Base-by-base conservation (phyloP, 2,329 filamentous ascomycete species). In the Trichophyton simii region DNA sequence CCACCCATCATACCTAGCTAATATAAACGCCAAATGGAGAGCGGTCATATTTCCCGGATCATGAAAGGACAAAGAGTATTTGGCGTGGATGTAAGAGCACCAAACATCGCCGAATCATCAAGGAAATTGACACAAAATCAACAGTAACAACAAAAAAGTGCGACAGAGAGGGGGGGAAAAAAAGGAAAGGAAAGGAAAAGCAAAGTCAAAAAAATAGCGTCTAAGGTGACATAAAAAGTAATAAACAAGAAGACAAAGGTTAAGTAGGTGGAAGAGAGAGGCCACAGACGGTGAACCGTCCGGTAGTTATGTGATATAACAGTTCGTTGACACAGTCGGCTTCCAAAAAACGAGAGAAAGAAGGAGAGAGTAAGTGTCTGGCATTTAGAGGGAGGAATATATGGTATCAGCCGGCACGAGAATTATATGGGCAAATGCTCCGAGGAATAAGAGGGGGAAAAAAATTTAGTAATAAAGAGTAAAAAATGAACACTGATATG, bases 171-270 rank as follows among this genome's bases (percentile, higher is more conserved):
- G 25, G 25, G 25, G 25, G 25, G 25, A 3, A 28, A 28, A 28
- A 28, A 28, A 42, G 9, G 15, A 22, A 25, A 41, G 42, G 18
- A 42, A 42, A 15, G 13, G 13, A 15, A n/a, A n/a, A 7, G n/a
- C 3, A 44, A 44, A 7, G n/a, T 44, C 13, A 38, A 38, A 28
- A 28, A 42, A 42, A 38, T n/a, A 31, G 34, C 25, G 41, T 42
- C 57, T 58, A 46, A 31, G 36, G 41, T 42, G 57, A 58, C 41
- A 44, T 36, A 58, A 58, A 31, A 58, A 57, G n/a, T 57, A 38
- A 46, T 58, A 42, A 58, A 58, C 36, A 42, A 58, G 41, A 58
- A 46, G 57, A 58, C 36, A 58, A 42, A 36, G 18, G 18, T 25
- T 36, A 58, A 13, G 11, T 38, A 38, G 9, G 34, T 38, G 34